Percentiles rank a stretch among this genome's conserved stretches.
Conservation (phyloP, 78 protist genomes). For the Dictyostelium purpureum region DNA sequence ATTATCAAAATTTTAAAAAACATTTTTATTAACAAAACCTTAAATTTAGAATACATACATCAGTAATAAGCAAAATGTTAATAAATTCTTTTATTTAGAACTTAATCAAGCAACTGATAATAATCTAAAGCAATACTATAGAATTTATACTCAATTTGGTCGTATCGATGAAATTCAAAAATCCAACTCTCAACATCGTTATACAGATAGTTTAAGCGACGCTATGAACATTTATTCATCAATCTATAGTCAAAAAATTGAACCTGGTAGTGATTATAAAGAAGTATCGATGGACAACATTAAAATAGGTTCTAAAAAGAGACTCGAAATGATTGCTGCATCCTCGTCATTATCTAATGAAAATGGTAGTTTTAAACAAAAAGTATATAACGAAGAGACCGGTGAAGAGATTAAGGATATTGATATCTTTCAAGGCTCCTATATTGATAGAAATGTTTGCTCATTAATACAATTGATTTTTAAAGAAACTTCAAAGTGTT, state of each 20-base stretch:
- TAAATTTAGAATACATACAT: not conserved
- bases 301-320: slow-evolving; percentile 13
- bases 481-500: not conserved
- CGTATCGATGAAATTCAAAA: slow-evolving; percentile 7
- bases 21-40: not conserved
- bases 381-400: not conserved
- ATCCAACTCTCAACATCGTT: slow-evolving; percentile 10
- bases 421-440: not conserved
- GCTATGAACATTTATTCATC: slow-evolving; percentile 6
- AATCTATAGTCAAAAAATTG: slow-evolving; percentile 12
- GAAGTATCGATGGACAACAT: not conserved
- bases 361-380: too few species aligned
- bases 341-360: not conserved
- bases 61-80: not conserved
- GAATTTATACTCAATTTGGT: slow-evolving; percentile 26
- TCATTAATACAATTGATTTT: not conserved
- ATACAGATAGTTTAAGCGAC: not conserved
- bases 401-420: not conserved
- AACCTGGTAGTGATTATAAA: not conserved
- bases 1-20: not conserved
- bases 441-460: not conserved
- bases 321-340: not conserved
- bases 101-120: slow-evolving; percentile 1
- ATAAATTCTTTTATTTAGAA: slow-evolving; percentile 24
- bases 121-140: not conserved